These are phyloP conservation scores for Carex arenaria DNA, from an alignment of 202 grass and related monocot species.

Conservation along the genomic window DNA sequence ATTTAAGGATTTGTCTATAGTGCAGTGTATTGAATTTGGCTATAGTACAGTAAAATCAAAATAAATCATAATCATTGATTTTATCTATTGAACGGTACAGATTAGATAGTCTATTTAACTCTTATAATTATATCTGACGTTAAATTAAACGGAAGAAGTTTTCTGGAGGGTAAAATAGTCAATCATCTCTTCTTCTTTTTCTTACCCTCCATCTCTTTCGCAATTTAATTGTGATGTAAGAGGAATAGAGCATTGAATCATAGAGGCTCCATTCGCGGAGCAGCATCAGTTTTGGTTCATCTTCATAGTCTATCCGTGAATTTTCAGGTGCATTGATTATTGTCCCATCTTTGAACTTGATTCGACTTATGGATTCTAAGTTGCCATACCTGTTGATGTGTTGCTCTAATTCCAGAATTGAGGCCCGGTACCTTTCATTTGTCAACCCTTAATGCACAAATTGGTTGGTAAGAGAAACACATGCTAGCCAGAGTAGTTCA, in stretches of 20 bases:
- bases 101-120: no score
- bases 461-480: constrained; percentile 83
- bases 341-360: constrained; percentile 88
- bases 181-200: no score
- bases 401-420: constrained; percentile 81
- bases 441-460: constrained; percentile 93
- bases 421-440: constrained; percentile 81
- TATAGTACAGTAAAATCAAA: no score
- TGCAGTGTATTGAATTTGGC: no score
- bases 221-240: constrained; percentile 75
- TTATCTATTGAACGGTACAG: no score
- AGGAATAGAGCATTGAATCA: constrained; percentile 92
- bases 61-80: no score
- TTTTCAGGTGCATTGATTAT: constrained; percentile 70
- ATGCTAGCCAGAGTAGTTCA: constrained; percentile 84
- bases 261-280: constrained; percentile 83
- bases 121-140: no score
- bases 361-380: constrained; percentile 35
- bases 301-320: constrained; percentile 80
- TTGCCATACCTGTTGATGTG: constrained; percentile 78
- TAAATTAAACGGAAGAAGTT: no score
- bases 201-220: no score
- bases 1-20: no score
- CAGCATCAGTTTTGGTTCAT: constrained; percentile 77
- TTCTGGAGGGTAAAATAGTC: no score